Conservation (phyloP, 163 green algal species). For the Scenedesmus sp. region DNA sequence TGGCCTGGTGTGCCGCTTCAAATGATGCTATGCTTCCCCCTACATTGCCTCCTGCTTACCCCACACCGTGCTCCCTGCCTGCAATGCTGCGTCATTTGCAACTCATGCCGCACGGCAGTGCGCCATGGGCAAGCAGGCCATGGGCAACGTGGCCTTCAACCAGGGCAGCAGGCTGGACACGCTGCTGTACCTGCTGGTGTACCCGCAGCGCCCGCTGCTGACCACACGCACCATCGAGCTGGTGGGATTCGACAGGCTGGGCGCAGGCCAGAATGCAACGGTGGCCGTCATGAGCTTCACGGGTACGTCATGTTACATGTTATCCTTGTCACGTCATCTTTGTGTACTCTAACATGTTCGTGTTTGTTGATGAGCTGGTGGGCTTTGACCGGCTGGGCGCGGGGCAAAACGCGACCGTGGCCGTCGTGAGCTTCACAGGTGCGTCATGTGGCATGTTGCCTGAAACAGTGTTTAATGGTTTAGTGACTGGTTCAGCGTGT, state of each 20-base stretch:
- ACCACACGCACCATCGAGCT: constrained; percentile 99
- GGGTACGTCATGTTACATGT: constrained; percentile 53
- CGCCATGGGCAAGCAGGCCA: constrained; percentile 99
- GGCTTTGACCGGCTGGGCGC: constrained; percentile 97
- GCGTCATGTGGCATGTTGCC: too few relatives aligned
- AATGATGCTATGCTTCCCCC: too few relatives aligned
- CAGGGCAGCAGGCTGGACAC: constrained; percentile 97
- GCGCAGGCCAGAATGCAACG: constrained; percentile 97
- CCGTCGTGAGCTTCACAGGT: constrained; percentile 93
- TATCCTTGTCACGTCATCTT: too few relatives aligned
- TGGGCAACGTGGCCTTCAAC: constrained; percentile 99
- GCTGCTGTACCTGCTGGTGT: constrained; percentile 97
- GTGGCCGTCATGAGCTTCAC: constrained; percentile 96
- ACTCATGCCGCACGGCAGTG: too few relatives aligned
- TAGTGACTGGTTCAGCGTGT: too few relatives aligned
- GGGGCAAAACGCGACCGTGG: constrained; percentile 98
- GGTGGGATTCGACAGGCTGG: constrained; percentile 95
- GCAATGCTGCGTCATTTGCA: constrained; percentile 46
- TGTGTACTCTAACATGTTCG: too few relatives aligned
- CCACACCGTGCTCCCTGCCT: too few relatives aligned
- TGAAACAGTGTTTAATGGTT: too few relatives aligned
- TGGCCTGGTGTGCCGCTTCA: too few relatives aligned
- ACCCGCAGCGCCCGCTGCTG: constrained; percentile 96
- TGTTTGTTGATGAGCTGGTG: too few relatives aligned
- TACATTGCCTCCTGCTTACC: too few relatives aligned